Conservation (phyloP, 768 basidiomycete species). For the Termitomyces sp. region DNA sequence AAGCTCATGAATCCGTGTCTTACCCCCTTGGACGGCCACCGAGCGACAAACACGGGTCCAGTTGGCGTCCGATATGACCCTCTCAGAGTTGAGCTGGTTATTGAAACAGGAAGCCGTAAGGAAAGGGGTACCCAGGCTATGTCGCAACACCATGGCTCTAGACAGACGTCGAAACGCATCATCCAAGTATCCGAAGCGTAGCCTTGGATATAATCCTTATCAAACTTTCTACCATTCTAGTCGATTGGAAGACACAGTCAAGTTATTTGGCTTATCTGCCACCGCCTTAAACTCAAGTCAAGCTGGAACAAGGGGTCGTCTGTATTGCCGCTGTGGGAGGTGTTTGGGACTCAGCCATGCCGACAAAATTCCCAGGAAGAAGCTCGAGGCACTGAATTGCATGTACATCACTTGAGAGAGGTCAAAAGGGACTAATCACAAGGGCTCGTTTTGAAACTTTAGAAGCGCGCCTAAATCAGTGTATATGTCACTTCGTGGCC, state of each 20-base stretch:
- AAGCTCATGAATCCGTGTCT: background rate
- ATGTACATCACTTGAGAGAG: constrained; percentile 2
- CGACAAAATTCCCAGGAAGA: constrained; percentile 14
- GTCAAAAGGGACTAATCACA: constrained; percentile 10
- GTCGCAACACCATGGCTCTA: background rate
- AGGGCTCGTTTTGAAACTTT: constrained; percentile 14
- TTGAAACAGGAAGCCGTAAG: background rate
- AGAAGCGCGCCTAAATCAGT: constrained; percentile 7
- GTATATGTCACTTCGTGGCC: constrained; percentile 2
- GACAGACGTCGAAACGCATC: background rate
- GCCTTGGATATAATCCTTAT: background rate
- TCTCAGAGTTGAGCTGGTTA: background rate
- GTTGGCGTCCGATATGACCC: background rate
- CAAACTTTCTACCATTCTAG: constrained; percentile 4
- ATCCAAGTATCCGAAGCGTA: background rate
- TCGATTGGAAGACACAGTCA: background rate
- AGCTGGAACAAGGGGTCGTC: constrained; percentile 8
- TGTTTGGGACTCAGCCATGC: background rate
- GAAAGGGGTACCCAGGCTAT: background rate
- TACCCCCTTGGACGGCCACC: background rate
- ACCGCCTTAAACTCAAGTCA: constrained; percentile 6
- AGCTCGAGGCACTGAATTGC: constrained; percentile 15
- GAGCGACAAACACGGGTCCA: background rate
- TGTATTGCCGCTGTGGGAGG: background rate
- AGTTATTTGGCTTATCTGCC: constrained; percentile 2